These are phyloP conservation scores for Cladosporium sp. DNA, from an alignment of 2,329 filamentous ascomycete species.

Conservation along the genomic window DNA sequence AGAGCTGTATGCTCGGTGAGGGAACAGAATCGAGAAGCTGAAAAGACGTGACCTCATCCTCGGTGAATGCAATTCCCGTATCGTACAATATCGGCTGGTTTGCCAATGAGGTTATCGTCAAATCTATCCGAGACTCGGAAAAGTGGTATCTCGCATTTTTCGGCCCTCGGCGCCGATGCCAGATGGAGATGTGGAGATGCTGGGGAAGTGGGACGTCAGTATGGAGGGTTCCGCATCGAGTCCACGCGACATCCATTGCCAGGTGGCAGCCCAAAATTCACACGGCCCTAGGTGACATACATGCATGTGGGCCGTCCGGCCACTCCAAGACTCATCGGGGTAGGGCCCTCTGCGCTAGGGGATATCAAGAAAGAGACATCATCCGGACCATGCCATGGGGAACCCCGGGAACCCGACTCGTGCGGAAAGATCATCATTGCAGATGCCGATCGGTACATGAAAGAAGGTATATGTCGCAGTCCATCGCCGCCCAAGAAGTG, in stretches of 20 bases:
- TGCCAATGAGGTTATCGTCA: no score
- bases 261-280: neutral
- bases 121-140: no score
- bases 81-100: no score
- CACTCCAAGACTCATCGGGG: neutral
- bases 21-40: no score
- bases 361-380: neutral
- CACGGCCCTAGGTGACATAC: neutral
- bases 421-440: neutral
- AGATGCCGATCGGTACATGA: neutral
- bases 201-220: constrained; percentile 2
- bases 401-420: neutral
- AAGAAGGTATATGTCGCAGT: neutral
- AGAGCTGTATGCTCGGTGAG: no score
- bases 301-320: neutral
- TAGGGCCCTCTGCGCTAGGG: neutral
- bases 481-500: neutral
- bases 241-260: neutral
- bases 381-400: neutral
- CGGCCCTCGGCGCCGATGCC: constrained; percentile 4
- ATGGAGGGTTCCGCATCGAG: neutral
- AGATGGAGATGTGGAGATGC: neutral
- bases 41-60: no score
- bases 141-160: neutral
- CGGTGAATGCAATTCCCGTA: no score